Percentiles rank a stretch among this genome's conserved stretches.
These are phyloP conservation scores for Fusarium sp. DNA, from an alignment of 2,329 filamentous ascomycete genomes.

Conservation along the genomic window DNA sequence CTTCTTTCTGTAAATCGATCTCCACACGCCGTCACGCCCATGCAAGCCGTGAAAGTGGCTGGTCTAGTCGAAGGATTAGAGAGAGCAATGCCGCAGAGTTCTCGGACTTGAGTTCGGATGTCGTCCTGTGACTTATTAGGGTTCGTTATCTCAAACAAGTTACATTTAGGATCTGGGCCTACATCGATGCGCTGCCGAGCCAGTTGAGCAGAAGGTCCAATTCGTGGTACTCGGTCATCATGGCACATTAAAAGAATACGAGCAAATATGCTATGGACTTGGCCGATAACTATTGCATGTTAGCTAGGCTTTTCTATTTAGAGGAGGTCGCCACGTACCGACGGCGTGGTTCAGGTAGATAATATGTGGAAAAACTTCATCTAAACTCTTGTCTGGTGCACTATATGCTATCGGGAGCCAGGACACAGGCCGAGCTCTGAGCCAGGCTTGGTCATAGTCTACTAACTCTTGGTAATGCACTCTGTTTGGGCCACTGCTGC, in stretches of 20 bases:
- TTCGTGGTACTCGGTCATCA: conserved; percentile 64
- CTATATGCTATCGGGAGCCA: conserved; percentile 67
- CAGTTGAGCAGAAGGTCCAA: conserved; percentile 57
- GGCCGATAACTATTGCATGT: conserved; percentile 63
- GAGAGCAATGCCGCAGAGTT: conserved; percentile 70
- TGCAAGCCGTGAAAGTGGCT: conserved; percentile 67
- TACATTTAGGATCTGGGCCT: conserved; percentile 27
- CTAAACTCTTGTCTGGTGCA: conserved; percentile 50
- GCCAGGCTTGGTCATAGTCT: conserved; percentile 62
- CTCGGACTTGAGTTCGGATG: conserved; percentile 54
- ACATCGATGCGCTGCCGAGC: conserved; percentile 52
- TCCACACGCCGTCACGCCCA: conserved; percentile 65
- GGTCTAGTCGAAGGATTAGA: conserved; percentile 69
- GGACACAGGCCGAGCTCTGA: conserved; percentile 60
- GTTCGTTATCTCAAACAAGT: too few relatives aligned
- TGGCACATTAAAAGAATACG: conserved; percentile 69
- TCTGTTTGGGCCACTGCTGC: conserved; percentile 52
- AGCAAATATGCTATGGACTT: conserved; percentile 71
- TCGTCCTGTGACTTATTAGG: conserved; percentile 49
- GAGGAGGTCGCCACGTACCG: conserved; percentile 48
- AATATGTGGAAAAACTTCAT: conserved; percentile 67
- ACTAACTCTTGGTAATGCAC: conserved; percentile 60
- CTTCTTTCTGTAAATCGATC: conserved; percentile 61
- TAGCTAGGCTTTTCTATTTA: neutral
- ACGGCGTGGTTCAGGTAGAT: conserved; percentile 70